Conservation (phyloP, 306 rosid species). For the Amphicarpaea edgeworthii region DNA sequence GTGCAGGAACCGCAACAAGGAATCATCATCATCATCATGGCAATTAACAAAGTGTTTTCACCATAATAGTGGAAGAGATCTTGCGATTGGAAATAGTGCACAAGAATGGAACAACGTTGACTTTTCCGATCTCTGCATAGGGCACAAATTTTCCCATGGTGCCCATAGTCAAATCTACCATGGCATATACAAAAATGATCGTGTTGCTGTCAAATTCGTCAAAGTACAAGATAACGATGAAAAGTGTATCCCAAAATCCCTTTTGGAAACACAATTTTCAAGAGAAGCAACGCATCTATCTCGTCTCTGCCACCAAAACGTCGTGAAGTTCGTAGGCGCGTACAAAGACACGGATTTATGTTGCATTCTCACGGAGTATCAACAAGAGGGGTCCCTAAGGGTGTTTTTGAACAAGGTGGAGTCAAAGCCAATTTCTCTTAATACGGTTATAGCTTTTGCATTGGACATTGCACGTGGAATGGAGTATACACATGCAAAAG, state of each 20-base stretch:
- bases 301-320: neutral
- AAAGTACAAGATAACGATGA: neutral
- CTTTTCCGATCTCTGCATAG: neutral
- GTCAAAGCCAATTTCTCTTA: neutral
- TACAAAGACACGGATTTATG: neutral
- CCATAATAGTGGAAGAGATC: neutral
- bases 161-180: neutral
- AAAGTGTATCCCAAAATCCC: neutral
- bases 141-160: neutral
- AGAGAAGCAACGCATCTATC: neutral
- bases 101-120: neutral
- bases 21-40: neutral
- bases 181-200: neutral
- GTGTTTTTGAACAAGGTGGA: neutral
- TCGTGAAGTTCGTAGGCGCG: neutral
- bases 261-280: neutral
- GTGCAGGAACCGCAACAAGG: neutral
- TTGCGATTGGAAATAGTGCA: neutral
- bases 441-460: neutral
- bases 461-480: conserved; percentile 1
- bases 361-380: neutral
- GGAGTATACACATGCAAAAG: neutral
- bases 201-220: neutral
- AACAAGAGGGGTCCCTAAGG: neutral
- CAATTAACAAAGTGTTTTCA: neutral